phyloP scores from a whole-genome alignment of 2,329 filamentous ascomycete species.

The Parastagonospora avenae region DNA sequence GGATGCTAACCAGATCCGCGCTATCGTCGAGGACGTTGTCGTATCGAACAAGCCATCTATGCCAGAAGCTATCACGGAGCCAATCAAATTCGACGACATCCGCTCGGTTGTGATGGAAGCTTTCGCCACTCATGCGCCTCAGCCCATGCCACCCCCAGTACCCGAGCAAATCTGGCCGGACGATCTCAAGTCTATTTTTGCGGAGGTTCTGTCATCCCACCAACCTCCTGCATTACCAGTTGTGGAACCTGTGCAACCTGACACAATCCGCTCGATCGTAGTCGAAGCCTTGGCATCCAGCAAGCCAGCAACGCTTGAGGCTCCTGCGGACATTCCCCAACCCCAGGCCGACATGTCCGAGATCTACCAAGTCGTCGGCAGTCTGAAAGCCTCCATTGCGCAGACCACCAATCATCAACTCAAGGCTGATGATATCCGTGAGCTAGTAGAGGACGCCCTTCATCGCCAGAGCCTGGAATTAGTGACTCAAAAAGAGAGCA shows the following conservation, averaged over 20 bases:
- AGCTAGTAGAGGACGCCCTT: conserved; percentile 45
- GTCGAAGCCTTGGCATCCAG: conserved; percentile 40
- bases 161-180: conserved; percentile 40
- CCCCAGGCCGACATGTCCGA: conserved; percentile 48
- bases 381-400: conserved; percentile 55
- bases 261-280: conserved; percentile 43
- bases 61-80: conserved; percentile 19
- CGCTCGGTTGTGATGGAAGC: conserved; percentile 34
- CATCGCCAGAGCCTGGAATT: conserved; percentile 40
- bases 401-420: conserved; percentile 52
- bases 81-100: conserved; percentile 36
- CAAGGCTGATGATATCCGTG: conserved; percentile 51
- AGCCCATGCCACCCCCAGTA: conserved; percentile 26
- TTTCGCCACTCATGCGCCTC: conserved; percentile 35
- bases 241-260: conserved; percentile 37
- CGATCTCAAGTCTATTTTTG: conserved; percentile 56
- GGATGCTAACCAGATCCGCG: conserved; percentile 73
- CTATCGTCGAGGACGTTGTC: conserved; percentile 67
- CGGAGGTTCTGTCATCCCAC: conserved; percentile 34
- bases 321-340: conserved; percentile 42
- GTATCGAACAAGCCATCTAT: conserved; percentile 45
- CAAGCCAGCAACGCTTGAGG: conserved; percentile 35
- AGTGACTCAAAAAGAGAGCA: conserved; percentile 33
- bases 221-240: conserved; percentile 21
- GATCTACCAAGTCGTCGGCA: conserved; percentile 54